Conservation (phyloP, 305 asterid species). For the Stenogyne calaminthoides region DNA sequence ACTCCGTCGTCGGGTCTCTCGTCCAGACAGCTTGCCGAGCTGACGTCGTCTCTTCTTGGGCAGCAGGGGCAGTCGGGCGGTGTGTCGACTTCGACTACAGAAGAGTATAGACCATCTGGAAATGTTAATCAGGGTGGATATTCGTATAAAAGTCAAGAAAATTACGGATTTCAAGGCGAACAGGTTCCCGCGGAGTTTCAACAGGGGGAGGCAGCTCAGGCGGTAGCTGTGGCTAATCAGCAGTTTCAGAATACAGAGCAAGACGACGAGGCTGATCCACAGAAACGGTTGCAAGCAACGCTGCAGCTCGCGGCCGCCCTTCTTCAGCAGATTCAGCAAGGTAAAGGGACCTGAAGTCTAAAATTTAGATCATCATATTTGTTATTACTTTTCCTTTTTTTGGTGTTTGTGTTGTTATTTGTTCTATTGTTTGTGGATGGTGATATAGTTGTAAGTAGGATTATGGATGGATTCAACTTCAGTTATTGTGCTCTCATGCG, state of each 20-base stretch:
- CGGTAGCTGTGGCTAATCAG: slow-evolving; percentile 42
- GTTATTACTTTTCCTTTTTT: not conserved
- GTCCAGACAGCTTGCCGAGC: slow-evolving; percentile 71
- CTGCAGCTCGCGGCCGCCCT: slow-evolving; percentile 90
- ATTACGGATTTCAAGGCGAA: slow-evolving; percentile 43
- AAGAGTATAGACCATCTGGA: slow-evolving; percentile 51
- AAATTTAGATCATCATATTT: slow-evolving; percentile 10
- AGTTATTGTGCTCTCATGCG: not conserved
- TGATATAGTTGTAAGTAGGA: not conserved
- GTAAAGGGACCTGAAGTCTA: slow-evolving; percentile 55
- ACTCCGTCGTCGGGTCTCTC: slow-evolving; percentile 51
- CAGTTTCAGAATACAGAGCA: slow-evolving; percentile 49
- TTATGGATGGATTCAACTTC: not conserved
- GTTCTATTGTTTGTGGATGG: not conserved
- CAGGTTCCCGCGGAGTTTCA: slow-evolving; percentile 48
- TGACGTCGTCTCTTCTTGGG: slow-evolving; percentile 74
- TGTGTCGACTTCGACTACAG: slow-evolving; percentile 31
- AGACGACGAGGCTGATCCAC: slow-evolving; percentile 72
- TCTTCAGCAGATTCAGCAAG: slow-evolving; percentile 93
- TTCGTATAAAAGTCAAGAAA: slow-evolving; percentile 44
- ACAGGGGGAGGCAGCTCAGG: slow-evolving; percentile 30
- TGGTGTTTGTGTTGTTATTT: not conserved
- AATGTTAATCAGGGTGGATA: slow-evolving; percentile 41
- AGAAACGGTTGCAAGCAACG: slow-evolving; percentile 86
- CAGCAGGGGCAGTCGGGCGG: slow-evolving; percentile 61